Base-by-base conservation (phyloP, 495 filamentous ascomycete species). In the Tuber aestivum region DNA sequence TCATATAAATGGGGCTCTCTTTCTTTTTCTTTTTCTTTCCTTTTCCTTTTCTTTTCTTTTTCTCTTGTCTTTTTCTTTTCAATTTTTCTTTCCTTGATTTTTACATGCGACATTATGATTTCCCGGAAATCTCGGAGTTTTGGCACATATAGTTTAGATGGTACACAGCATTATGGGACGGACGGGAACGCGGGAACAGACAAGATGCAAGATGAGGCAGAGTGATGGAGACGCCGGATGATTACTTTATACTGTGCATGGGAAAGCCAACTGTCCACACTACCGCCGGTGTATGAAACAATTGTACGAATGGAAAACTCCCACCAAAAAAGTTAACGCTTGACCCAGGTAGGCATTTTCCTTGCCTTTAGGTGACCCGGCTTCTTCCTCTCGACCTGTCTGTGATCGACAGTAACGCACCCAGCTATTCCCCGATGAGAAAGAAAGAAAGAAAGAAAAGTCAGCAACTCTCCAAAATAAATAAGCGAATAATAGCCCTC, bases 341-440 rank as follows among this genome's bases (percentile, higher is more conserved):
- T 97, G 86, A 98, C 95, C 95, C 95, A 99, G 78, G 96, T 88
- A 74, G 94, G 96, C 91, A 93, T 95, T 89, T 99, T 99, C 85
- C 95, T 91, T 65, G 95, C 95, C 87, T 98, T 98, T 84, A 97
- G 84, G 79, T 92, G 91, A 79, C 95, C 95, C 38, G 94, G 89
- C 89, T 99, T 99, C 91, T 99, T 99, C 81, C 95, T 94, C 86
- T 99, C 95, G 76, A 98, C 96, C 72, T 87, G 90, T 84, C 94
- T 92, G 61, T 92, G 89, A 88, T 99, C 94, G 78, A 97, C 91
- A 72, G 94, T 97, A 75, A 98, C 88, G 83, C 90, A 92, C 73
- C 95, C 95, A 83, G 95, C 96, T 99, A 81, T 79, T 79, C 70
- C 61, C 3, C 42, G 42, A 45, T 18, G 16, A 5, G 4, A 20